Evolutionary conservation across 164 flowering plant genomes (phyloP), one percentile per base, ranked within the genome.

Genomic region (Protea cynaroides): DNA sequence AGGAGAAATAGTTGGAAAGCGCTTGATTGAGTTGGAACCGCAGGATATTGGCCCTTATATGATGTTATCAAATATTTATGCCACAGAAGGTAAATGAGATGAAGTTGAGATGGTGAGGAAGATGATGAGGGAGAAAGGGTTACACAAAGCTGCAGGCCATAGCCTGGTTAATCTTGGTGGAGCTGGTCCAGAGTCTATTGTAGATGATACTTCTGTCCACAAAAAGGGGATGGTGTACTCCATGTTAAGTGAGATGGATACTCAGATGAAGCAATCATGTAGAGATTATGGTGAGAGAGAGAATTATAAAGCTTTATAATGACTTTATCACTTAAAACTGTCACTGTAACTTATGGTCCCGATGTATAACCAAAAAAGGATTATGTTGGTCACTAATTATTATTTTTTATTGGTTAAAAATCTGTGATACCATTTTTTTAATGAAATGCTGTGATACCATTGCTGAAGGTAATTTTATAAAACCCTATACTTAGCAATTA

Each of bases 81-180:
- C 93, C n/a, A 70, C 74, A 53, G 74, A 29, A 29, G 85, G 83
- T 40, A 79, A 67, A 59, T 85, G 88, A 86, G 85, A 77, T 62
- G 80, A 80, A 25, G 86, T 85, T 51, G 90, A 85, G 67, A 72
- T 67, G 53, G 79, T 81, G 49, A 87, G 94, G 61, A 74, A 56
- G 71, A 78, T 71, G 76, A 75, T 84, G 72, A 74, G 64, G 68
- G 75, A 79, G 47, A 75, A 68, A 44, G 78, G 79, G 14, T 62
- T 80, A 54, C 69, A 59, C 9, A 82, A 83, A 67, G 65, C 11
- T 36, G 70, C 69, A 23, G 84, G 82, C 50, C 56, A 43, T 57
- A 83, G 84, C 70, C 50, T 58, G 65, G 64, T 82, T 69, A 63
- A 70, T 25, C 57, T 56, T 18, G 75, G 61, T 62, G 75, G 51